Base-by-base conservation (phyloP, 352 stramenopile genomes). In the Phytophthora sojae region DNA sequence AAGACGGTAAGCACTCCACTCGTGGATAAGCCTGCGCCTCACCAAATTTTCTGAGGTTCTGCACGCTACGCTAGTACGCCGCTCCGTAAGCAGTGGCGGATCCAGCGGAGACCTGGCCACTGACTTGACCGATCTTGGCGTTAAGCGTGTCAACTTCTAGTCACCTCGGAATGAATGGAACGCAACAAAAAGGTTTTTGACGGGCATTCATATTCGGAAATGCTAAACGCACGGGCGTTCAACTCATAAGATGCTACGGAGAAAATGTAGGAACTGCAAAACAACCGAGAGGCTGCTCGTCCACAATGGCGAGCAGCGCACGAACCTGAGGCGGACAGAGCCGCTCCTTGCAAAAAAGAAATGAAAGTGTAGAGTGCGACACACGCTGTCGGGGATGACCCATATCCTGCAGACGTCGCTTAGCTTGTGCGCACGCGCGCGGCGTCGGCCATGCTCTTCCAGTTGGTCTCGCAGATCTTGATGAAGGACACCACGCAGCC, bases 381-480 rank as follows among this genome's bases (percentile, higher is more conserved):
- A n/a, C n/a, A n/a, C 26, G n/a, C n/a, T 11, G 25, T 30, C 25
- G n/a, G 12, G 12, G 45, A 0, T 12, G 39, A 7, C 14, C 39
- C 3, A 47, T 15, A 6, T 7, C 8, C 17, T 47, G 39, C 39
- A 47, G 39, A 8, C 17, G 6, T 23, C 42, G n/a, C 30, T 76
- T 81, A 89, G 57, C 69, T 79, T 57, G 82, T 85, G 58, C 75
- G 81, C 15, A 88, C 57, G 23, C 79, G 79, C 7, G 83, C 86
- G 1, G 77, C 76, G 26, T 91, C 83, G 21, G 86, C 71, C 79
- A 88, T 90, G 23, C 75, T 71, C 21, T 80, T 69, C 86, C 86
- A 93, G 59, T 90, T 55, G 0, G 76, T 91, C 51, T 77, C 57
- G 47, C 65, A 86, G 54, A 93, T 83, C 73, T 89, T 90, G 79